Base-by-base conservation (phyloP, 345 rosid species). In the Crucihimalaya himalaica region DNA sequence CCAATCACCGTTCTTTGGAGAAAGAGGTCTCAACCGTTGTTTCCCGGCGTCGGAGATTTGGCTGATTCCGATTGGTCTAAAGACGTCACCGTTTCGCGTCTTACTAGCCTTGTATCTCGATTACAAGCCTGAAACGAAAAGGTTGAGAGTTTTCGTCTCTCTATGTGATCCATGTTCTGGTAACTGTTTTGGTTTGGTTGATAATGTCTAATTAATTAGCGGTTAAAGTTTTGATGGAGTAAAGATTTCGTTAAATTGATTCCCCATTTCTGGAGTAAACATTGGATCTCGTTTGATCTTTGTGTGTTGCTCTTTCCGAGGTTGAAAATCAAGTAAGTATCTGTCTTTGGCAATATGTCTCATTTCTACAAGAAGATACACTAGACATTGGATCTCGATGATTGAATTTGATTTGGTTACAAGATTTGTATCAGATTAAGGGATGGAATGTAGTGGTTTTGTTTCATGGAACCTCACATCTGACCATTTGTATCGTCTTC, bases 91-190 rank as follows among this genome's bases (percentile, higher is more conserved):
- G 90, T 92, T 35, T 78, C 86, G 62, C 90, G 85, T 53, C 97
- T 92, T 31, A 81, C 83, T 40, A 81, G 86, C 55, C 94, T 92
- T 19, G 99, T 92, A 1, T 92, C 96, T 70, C 87, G 97, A 77
- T 84, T 95, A 76, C 99, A 92, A 72, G 99, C 23, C 92, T 95
- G 61, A 95, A 95, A 82, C 76, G 97, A 70, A n/a, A 95, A 92
- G 96, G 99, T 90, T 71, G 12, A n/a, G n/a, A 6, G 57, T 43
- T 71, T 4, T 55, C 29, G 8, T 45, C 20, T 20, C 73, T 56
- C 19, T 60, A 4, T n/a, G 0, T 71, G 59, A 47, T 59, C 74
- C 37, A 16, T 31, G 18, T 13, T 2, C 0, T 45, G 0, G 13
- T 10, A 3, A 3, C 40, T 37, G 40, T 11, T 37, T 37, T 37